phyloP scores from a whole-genome alignment of 164 flowering plant genomes.

The Houttuynia cordata region DNA sequence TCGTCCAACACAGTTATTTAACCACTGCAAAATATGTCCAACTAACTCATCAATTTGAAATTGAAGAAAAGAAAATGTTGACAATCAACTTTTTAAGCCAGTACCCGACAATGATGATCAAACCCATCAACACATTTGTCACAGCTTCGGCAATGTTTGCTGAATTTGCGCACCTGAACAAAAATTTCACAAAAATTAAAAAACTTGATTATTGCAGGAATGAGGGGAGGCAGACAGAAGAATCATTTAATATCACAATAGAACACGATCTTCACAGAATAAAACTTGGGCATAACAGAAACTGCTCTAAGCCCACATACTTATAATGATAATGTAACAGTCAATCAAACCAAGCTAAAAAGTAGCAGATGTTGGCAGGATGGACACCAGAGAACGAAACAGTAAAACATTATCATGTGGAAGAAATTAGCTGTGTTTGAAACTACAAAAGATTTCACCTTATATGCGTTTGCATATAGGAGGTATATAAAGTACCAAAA shows the following conservation, averaged over 20 bases:
- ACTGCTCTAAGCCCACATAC: too few relatives aligned
- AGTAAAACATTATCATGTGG: too few relatives aligned
- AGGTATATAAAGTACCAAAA: too few relatives aligned
- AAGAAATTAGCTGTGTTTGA: too few relatives aligned
- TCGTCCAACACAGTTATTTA: constrained; percentile 86
- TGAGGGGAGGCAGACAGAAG: neutral
- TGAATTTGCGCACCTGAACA: constrained; percentile 64
- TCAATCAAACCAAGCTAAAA: too few relatives aligned
- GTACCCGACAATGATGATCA: constrained; percentile 90
- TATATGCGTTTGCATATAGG: too few relatives aligned
- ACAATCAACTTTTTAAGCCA: neutral
- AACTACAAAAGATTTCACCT: too few relatives aligned
- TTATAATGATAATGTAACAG: too few relatives aligned
- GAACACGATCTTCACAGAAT: too few relatives aligned
- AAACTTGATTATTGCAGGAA: neutral
- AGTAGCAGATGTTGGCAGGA: too few relatives aligned
- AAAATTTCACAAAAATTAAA: neutral
- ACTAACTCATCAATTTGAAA: neutral
- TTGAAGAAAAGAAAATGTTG: neutral
- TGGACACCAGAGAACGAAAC: too few relatives aligned
- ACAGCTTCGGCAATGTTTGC: constrained; percentile 91
- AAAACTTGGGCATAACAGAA: too few relatives aligned
- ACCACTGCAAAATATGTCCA: constrained; percentile 43
- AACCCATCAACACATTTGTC: constrained; percentile 91
- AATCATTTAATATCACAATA: neutral